Evolutionary conservation across 2,329 filamentous ascomycete genomes (phyloP).

Genomic region (Lecanoromycetidae sp.): DNA sequence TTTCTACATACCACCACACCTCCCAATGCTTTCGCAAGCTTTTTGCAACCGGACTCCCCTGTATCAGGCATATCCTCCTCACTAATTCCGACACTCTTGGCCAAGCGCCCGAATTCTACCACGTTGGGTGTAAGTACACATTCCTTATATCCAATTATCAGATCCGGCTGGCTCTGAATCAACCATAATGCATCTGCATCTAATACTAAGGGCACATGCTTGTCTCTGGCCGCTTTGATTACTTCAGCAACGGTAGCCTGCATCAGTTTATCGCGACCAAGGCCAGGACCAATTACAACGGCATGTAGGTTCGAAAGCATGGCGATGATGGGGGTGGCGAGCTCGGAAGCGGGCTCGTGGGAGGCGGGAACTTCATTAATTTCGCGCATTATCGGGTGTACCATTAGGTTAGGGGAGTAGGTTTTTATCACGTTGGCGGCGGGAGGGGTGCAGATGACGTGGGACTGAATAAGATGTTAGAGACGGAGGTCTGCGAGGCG

Average conservation of each 20-base stretch:
- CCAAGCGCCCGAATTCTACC: slow-evolving; percentile 77
- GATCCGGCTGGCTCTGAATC: slow-evolving; percentile 59
- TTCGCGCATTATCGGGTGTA: slow-evolving; percentile 89
- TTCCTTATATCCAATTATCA: slow-evolving; percentile 68
- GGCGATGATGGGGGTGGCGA: slow-evolving; percentile 58
- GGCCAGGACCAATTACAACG: slow-evolving; percentile 80
- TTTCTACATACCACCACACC: slow-evolving; percentile 91
- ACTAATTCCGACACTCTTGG: slow-evolving; percentile 60
- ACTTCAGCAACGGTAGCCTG: slow-evolving; percentile 72
- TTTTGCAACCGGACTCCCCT: slow-evolving; percentile 40
- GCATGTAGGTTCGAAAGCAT: slow-evolving; percentile 84
- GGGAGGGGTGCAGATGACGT: slow-evolving; percentile 88
- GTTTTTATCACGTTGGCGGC: slow-evolving; percentile 87
- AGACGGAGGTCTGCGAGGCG: background rate
- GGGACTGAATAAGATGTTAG: slow-evolving; percentile 36
- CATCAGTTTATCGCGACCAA: slow-evolving; percentile 82
- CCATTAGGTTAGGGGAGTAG: slow-evolving; percentile 97
- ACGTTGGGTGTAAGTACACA: slow-evolving; percentile 92
- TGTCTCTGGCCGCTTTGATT: slow-evolving; percentile 62
- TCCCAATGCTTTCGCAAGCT: slow-evolving; percentile 62
- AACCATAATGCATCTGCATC: slow-evolving; percentile 82
- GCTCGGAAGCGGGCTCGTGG: slow-evolving; percentile 42
- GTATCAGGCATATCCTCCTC: slow-evolving; percentile 30
- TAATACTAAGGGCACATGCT: slow-evolving; percentile 66
- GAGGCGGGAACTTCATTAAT: slow-evolving; percentile 37